Evolutionary conservation across 306 rosid genomes (phyloP).

Genomic region (Rosa persica): DNA sequence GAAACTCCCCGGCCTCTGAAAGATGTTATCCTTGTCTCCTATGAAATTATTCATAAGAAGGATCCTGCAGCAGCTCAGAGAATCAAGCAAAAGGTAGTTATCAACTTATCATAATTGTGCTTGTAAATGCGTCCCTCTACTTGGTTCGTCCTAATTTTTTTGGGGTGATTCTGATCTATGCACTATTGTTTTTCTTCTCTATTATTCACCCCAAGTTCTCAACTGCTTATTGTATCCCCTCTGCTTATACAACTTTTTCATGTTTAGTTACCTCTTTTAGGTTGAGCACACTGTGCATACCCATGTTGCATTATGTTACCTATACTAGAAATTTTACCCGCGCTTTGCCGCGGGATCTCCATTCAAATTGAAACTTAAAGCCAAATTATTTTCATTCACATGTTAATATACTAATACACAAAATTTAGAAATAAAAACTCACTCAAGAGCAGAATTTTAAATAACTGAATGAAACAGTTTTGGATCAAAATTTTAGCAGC

Average conservation of each 20-base stretch:
- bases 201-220: not conserved
- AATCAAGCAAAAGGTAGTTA: slow-evolving; percentile 87
- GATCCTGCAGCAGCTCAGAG: slow-evolving; percentile 87
- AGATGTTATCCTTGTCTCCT: slow-evolving; percentile 92
- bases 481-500: too few species aligned
- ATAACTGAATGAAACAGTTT: too few species aligned
- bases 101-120: slow-evolving; percentile 1
- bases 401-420: too few species aligned
- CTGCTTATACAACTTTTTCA: slow-evolving; percentile 5
- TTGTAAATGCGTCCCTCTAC: not conserved
- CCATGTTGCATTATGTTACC: not conserved
- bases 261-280: not conserved
- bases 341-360: too few species aligned
- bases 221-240: not conserved
- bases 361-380: too few species aligned
- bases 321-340: not conserved
- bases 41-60: slow-evolving; percentile 89
- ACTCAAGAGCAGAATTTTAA: too few species aligned
- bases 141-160: not conserved
- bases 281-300: not conserved
- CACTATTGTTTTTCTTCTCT: slow-evolving; percentile 5
- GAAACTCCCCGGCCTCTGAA: slow-evolving; percentile 97
- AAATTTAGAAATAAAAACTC: too few species aligned
- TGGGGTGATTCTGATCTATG: not conserved
- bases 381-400: too few species aligned